phyloP scores from a whole-genome alignment of 345 rosid species.

The Kandelia obovata region DNA sequence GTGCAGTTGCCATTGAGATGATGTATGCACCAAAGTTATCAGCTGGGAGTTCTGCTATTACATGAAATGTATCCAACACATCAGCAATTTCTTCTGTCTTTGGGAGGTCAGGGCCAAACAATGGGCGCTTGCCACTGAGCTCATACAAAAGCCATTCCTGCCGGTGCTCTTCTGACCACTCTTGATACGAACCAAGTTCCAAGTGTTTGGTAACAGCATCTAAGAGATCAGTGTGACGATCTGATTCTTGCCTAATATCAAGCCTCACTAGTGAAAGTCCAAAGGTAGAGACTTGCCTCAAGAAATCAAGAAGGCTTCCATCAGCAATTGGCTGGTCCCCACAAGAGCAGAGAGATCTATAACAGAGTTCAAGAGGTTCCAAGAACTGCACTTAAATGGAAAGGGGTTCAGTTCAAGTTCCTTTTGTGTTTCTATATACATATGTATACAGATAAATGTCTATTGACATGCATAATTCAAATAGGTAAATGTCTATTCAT shows the following conservation, averaged over 20 bases:
- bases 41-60: constrained; percentile 79
- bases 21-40: constrained; percentile 94
- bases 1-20: constrained; percentile 96
- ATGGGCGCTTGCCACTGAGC: constrained; percentile 83
- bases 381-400: constrained; percentile 48
- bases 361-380: constrained; percentile 94
- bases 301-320: constrained; percentile 94
- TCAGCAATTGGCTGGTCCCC: constrained; percentile 94
- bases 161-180: constrained; percentile 75
- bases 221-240: constrained; percentile 89
- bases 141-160: constrained; percentile 95
- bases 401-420: no score
- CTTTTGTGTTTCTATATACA: no score
- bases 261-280: constrained; percentile 88
- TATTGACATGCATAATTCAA: no score
- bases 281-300: constrained; percentile 92
- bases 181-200: constrained; percentile 78
- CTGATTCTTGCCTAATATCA: constrained; percentile 97
- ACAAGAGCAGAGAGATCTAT: constrained; percentile 82
- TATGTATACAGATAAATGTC: no score
- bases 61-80: constrained; percentile 80
- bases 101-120: constrained; percentile 88
- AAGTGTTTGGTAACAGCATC: constrained; percentile 83
- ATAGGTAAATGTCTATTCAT: no score
- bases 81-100: constrained; percentile 87